phyloP scores from a whole-genome alignment of 352 stramenopile species.

The Phytophthora podocarpi region DNA sequence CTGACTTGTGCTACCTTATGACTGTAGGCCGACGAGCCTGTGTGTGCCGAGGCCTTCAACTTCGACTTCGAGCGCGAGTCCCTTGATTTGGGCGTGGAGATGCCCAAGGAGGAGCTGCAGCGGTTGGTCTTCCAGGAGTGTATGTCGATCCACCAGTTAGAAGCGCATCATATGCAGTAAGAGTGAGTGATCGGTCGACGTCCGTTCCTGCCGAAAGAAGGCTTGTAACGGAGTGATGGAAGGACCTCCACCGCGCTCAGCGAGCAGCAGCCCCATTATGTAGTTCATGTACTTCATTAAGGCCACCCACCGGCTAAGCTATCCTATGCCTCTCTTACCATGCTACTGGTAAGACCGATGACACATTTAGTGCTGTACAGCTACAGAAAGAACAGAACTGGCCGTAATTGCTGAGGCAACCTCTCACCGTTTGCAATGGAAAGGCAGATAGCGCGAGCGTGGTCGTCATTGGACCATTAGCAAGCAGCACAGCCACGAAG shows the following conservation, averaged over 20 bases:
- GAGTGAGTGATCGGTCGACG: neutral
- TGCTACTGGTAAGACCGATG: too few relatives aligned
- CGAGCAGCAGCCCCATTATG: conserved; percentile 9
- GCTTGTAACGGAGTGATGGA: neutral
- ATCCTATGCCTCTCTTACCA: too few relatives aligned
- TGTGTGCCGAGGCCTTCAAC: conserved; percentile 78
- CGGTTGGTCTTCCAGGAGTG: conserved; percentile 80
- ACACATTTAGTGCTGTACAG: too few relatives aligned
- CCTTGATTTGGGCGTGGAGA: conserved; percentile 79
- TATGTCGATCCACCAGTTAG: conserved; percentile 72
- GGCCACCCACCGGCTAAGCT: too few relatives aligned
- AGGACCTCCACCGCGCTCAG: neutral
- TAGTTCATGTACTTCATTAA: conserved; percentile 39
- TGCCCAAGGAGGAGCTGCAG: conserved; percentile 88
- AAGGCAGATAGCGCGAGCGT: too few relatives aligned
- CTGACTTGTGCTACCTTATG: conserved; percentile 1
- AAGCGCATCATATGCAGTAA: conserved; percentile 72
- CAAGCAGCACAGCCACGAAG: too few relatives aligned
- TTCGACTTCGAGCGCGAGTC: conserved; percentile 90
- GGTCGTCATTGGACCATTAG: too few relatives aligned
- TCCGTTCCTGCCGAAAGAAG: conserved; percentile 9
- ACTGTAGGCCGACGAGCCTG: conserved; percentile 83
- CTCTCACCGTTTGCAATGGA: too few relatives aligned
- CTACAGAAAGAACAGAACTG: too few relatives aligned
- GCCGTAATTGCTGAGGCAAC: too few relatives aligned